Percentiles rank a stretch among this genome's conserved stretches.
Conservation (phyloP, 2,329 filamentous ascomycete species). For the Aotearoamyces nothofagi region DNA sequence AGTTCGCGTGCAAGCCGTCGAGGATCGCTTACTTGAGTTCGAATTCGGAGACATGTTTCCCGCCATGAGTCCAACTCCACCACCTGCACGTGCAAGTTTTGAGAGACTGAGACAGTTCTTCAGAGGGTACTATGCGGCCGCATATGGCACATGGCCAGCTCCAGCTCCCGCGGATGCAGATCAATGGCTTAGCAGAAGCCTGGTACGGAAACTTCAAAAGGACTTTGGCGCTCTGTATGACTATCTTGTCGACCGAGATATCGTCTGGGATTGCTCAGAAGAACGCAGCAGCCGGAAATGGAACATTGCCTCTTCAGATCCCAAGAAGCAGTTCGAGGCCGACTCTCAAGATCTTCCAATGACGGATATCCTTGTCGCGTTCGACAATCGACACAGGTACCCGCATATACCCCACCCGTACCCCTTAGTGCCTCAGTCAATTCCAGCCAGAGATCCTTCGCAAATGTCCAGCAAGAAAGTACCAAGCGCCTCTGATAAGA, state of each 20-base stretch:
- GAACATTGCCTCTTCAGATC: constrained; percentile 38
- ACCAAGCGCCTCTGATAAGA: neutral
- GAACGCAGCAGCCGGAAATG: constrained; percentile 46
- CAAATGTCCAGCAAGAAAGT: constrained; percentile 7
- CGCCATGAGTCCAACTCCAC: constrained; percentile 16
- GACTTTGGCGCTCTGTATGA: constrained; percentile 59
- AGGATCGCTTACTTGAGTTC: constrained; percentile 44
- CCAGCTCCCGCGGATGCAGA: constrained; percentile 25
- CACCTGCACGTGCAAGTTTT: constrained; percentile 29
- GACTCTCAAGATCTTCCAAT: constrained; percentile 41
- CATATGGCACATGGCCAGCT: constrained; percentile 49
- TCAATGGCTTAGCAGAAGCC: constrained; percentile 44
- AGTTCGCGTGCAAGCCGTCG: constrained; percentile 44
- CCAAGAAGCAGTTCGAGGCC: constrained; percentile 30
- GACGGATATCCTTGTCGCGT: constrained; percentile 50
- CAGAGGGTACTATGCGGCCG: constrained; percentile 35
- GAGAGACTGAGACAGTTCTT: constrained; percentile 47
- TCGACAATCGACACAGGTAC: constrained; percentile 44
- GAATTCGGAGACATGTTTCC: constrained; percentile 48
- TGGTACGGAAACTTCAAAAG: constrained; percentile 40
- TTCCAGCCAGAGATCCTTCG: constrained; percentile 16
- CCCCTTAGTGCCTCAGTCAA: constrained; percentile 43
- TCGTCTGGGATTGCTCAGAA: constrained; percentile 49
- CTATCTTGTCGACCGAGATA: constrained; percentile 52
- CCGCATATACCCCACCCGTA: constrained; percentile 55